Evolutionary conservation across 2,329 filamentous ascomycete genomes (phyloP).

Genomic region (Fusarium miscanthi): DNA sequence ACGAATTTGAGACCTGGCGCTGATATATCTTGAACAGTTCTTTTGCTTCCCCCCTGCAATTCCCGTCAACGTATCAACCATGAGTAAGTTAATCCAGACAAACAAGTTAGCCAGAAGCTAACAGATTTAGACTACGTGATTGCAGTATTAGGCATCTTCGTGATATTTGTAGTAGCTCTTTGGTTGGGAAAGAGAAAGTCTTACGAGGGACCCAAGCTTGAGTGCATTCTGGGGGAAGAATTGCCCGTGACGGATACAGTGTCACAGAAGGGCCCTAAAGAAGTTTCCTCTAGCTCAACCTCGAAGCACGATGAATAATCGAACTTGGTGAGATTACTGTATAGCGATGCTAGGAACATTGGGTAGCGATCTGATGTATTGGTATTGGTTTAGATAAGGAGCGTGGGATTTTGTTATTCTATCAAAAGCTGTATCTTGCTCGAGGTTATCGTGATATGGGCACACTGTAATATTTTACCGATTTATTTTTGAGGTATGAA

Average conservation of each 20-base stretch:
- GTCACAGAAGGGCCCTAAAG: slow-evolving; percentile 4
- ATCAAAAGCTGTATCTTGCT: neutral
- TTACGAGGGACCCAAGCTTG: slow-evolving; percentile 35
- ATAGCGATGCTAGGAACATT: neutral
- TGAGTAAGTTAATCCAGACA: slow-evolving; percentile 23
- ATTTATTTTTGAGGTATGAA: neutral
- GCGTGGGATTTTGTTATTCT: neutral
- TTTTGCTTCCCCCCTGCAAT: slow-evolving; percentile 42
- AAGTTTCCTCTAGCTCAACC: slow-evolving; percentile 12
- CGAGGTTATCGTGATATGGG: neutral
- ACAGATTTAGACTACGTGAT: slow-evolving; percentile 49
- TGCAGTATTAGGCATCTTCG: slow-evolving; percentile 51
- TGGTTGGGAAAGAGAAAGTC: slow-evolving; percentile 35
- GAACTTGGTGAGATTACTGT: neutral
- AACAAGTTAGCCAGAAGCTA: neutral
- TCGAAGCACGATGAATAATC: slow-evolving; percentile 16
- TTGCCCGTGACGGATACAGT: slow-evolving; percentile 21
- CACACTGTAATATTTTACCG: neutral
- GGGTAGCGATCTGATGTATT: too few relatives aligned
- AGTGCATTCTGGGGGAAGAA: slow-evolving; percentile 35
- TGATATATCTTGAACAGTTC: slow-evolving; percentile 14
- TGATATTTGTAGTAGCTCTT: slow-evolving; percentile 23
- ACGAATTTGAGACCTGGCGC: neutral
- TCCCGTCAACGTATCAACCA: slow-evolving; percentile 33
- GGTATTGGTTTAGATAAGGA: neutral